phyloP scores from a whole-genome alignment of 345 rosid species.

The Arabis hirsuta region DNA sequence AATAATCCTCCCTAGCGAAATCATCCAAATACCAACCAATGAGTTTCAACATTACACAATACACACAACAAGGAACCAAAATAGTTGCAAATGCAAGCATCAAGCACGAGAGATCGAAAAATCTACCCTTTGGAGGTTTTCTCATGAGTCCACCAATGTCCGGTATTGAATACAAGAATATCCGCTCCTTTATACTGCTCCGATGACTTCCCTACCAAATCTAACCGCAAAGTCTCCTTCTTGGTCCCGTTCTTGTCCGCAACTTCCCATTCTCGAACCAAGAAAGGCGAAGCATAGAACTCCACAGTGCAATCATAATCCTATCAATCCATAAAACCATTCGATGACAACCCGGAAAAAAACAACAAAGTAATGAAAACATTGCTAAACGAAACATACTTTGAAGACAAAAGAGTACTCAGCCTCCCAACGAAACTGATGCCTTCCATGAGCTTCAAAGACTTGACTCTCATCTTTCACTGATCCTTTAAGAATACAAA shows the following conservation, averaged over 20 bases:
- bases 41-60: background rate
- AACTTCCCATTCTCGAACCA: conserved; percentile 92
- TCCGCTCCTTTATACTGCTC: conserved; percentile 76
- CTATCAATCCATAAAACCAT: conserved; percentile 46
- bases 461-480: conserved; percentile 70
- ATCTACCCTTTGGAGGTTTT: conserved; percentile 87
- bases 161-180: conserved; percentile 84
- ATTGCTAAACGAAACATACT: conserved; percentile 50
- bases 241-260: conserved; percentile 56
- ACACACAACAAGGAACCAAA: background rate
- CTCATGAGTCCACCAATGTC: conserved; percentile 99
- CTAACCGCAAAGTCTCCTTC: conserved; percentile 93
- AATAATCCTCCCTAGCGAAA: conserved; percentile 77
- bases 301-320: conserved; percentile 78
- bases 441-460: conserved; percentile 77
- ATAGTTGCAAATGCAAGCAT: background rate
- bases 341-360: background rate
- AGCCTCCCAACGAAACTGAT: conserved; percentile 78
- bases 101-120: background rate
- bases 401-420: conserved; percentile 85
- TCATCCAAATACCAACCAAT: conserved; percentile 7
- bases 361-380: background rate
- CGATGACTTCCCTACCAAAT: conserved; percentile 73
- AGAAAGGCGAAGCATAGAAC: conserved; percentile 88
- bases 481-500: conserved; percentile 75